Evolutionary conservation across 2,329 filamentous ascomycete genomes (phyloP).

Genomic region (Penicillium sp.): DNA sequence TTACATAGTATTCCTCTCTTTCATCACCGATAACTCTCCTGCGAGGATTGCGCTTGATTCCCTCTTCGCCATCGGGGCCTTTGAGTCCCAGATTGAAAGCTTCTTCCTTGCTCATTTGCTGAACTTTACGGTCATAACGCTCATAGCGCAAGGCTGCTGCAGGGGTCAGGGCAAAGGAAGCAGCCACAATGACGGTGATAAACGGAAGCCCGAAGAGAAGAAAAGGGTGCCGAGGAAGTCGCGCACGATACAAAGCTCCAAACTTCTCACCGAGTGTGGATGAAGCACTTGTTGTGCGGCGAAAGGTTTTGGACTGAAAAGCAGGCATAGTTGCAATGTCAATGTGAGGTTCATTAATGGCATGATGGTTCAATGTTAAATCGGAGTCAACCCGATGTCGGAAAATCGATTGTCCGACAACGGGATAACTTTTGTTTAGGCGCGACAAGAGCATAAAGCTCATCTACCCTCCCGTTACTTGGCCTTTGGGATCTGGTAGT

Average conservation of each 20-base stretch:
- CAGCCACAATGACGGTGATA: conserved; percentile 82
- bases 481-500: neutral
- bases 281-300: conserved; percentile 50
- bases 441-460: conserved; percentile 1
- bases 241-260: conserved; percentile 72
- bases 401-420: conserved; percentile 20
- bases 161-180: conserved; percentile 91
- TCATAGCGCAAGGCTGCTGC: conserved; percentile 94
- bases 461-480: conserved; percentile 5
- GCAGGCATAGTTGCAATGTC: conserved; percentile 51
- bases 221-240: conserved; percentile 79
- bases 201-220: conserved; percentile 93
- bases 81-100: conserved; percentile 73
- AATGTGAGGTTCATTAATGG: neutral
- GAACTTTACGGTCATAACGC: conserved; percentile 84
- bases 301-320: conserved; percentile 72
- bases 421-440: conserved; percentile 23
- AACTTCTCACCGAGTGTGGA: conserved; percentile 65
- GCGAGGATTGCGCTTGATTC: conserved; percentile 59
- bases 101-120: conserved; percentile 81
- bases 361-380: neutral
- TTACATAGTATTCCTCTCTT: conserved; percentile 50
- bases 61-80: conserved; percentile 71
- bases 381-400: neutral
- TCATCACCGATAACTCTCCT: conserved; percentile 44